Base-by-base conservation (phyloP, 192 early-diverging fungal genomes). In the Lobosporangium transversale region DNA sequence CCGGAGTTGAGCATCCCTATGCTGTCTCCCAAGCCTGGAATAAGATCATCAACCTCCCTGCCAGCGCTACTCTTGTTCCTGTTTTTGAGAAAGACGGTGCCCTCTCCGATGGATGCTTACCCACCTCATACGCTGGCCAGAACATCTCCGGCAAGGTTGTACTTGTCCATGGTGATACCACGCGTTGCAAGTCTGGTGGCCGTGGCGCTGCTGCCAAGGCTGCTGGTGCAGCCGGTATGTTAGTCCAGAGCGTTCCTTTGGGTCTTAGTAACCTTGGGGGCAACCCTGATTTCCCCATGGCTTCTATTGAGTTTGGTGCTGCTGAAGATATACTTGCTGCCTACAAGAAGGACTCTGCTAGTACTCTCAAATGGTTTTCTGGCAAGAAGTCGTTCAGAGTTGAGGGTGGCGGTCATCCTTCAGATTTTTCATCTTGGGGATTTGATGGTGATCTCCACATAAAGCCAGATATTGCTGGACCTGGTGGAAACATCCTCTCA, bases 401-500 rank as follows among this genome's bases (percentile, higher is more conserved):
- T 44, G 50, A 62, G 24, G 64, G 51, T 18, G 82, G 78, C 51
- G 91, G 88, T 3, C 30, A 68, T 37, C 79, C 86, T 36, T 89
- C 89, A 2, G 27, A 42, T 8, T 90, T 90, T 56, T 89, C 88
- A 43, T 90, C 91, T 1, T 89, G 80, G 78, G 91, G 91, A 8
- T 78, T 90, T 9, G 85, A 84, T 36, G 83, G 87, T 31, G 85
- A 90, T 40, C 81, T 90, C 1, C 80, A 66, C 23, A 75, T 90
- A 47, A 85, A 84, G 26, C 90, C 90, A 2, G 83, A 89, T 37
- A 55, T 91, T 3, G 83, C 79, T 12, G 91, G 86, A 1, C 91
- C 91, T 14, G 91, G 91, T 17, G 90, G 88, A 20, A 80, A 86
- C 48, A 91, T 93, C 31, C 88, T 81, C 52, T 91, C 91, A 15